A percentile compares a stretch with the other conserved stretches of the same genome.
Evolutionary conservation across 306 rosid genomes (phyloP).

Genomic region (Trichosanthes truncata): DNA sequence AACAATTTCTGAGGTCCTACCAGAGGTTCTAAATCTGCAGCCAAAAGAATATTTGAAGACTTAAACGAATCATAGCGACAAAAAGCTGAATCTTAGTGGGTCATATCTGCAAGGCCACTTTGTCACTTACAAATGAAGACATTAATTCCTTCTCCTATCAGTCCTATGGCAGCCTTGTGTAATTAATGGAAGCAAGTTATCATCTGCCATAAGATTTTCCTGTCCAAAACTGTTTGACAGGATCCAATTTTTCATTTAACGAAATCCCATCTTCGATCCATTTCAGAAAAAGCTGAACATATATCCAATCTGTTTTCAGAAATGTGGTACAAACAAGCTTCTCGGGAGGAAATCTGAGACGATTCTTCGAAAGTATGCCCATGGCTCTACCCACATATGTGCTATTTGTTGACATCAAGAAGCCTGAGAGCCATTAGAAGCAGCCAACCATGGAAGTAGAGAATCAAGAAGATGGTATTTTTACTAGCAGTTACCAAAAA

Average conservation of each 20-base stretch:
- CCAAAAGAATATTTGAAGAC: constrained; percentile 36
- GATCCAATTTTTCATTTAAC: background rate
- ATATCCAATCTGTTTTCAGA: background rate
- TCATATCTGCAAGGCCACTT: too few species aligned
- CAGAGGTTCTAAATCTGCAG: constrained; percentile 63
- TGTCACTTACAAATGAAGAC: constrained; percentile 24
- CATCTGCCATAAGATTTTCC: background rate
- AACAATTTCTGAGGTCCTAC: constrained; percentile 11
- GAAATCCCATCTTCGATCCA: background rate
- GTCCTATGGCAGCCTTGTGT: constrained; percentile 70
- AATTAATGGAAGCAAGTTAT: constrained; percentile 40
- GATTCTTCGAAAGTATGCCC: background rate
- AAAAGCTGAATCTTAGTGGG: too few species aligned
- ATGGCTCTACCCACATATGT: background rate
- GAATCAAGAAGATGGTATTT: background rate
- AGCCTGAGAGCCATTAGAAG: background rate
- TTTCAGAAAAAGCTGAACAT: background rate
- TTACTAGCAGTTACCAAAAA: constrained; percentile 43
- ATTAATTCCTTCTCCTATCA: constrained; percentile 56
- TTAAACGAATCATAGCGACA: too few species aligned
- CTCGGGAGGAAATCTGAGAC: background rate
- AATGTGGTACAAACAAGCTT: background rate
- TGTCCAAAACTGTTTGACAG: background rate
- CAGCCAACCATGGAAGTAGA: background rate
- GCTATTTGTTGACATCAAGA: background rate